Percentiles rank a stretch among this genome's conserved stretches.
Evolutionary conservation across 2,329 filamentous ascomycete species (phyloP).

Genomic region (Sclerotinia subarctica): DNA sequence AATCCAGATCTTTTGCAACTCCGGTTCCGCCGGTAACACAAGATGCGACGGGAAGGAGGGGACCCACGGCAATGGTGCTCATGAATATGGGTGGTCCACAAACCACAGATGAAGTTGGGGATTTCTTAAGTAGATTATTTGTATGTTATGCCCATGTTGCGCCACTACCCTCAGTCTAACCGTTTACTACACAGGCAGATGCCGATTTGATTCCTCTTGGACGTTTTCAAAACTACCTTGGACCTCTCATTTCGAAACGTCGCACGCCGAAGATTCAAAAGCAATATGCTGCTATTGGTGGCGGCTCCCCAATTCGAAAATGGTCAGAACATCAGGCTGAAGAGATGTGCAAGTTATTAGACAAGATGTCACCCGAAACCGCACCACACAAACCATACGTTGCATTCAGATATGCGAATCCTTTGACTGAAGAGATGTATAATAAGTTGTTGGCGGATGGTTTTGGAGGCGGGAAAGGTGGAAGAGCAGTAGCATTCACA

Average conservation of each 20-base stretch:
- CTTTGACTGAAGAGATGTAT: conserved; percentile 94
- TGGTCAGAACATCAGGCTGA: conserved; percentile 94
- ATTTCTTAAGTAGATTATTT: conserved; percentile 88
- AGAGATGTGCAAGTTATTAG: conserved; percentile 97
- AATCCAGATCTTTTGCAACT: conserved; percentile 54
- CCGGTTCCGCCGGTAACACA: conserved; percentile 76
- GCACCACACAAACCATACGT: conserved; percentile 97
- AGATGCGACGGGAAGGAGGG: conserved; percentile 65
- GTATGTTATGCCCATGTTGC: conserved; percentile 51
- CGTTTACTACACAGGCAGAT: conserved; percentile 61
- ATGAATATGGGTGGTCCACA: conserved; percentile 98
- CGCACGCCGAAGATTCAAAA: conserved; percentile 95
- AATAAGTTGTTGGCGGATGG: conserved; percentile 77
- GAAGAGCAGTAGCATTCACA: conserved; percentile 91
- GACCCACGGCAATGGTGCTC: conserved; percentile 96
- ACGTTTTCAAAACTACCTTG: conserved; percentile 83
- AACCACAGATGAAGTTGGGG: conserved; percentile 80
- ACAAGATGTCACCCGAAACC: conserved; percentile 85
- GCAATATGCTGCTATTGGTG: conserved; percentile 92
- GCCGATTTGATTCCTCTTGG: conserved; percentile 94
- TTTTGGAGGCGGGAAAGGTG: conserved; percentile 85
- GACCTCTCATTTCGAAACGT: conserved; percentile 78
- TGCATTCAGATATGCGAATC: conserved; percentile 91
- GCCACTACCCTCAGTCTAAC: conserved; percentile 18
- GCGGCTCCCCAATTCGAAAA: conserved; percentile 95